phyloP scores from a whole-genome alignment of 2,329 filamentous ascomycete species.

The Chaetomium globosum region DNA sequence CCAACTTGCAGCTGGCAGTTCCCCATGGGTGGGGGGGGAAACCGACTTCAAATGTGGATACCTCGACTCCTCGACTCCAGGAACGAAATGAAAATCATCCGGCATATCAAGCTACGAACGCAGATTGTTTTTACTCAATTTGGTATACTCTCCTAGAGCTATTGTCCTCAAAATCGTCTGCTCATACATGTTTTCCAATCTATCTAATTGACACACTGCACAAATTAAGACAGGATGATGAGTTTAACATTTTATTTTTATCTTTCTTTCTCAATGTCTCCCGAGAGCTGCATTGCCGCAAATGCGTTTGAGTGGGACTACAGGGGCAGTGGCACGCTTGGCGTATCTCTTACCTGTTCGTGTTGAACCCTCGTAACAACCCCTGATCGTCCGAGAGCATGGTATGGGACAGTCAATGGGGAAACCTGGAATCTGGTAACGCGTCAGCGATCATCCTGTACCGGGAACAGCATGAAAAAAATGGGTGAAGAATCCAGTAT shows the following conservation, averaged over 20 bases:
- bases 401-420: background rate
- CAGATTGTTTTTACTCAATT: background rate
- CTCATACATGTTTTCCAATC: too few relatives aligned
- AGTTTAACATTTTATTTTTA: background rate
- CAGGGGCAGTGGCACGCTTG: background rate
- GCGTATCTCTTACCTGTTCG: conserved; percentile 11
- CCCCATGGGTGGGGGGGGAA: background rate
- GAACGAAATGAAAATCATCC: background rate
- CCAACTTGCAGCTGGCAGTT: conserved; percentile 7
- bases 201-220: too few relatives aligned
- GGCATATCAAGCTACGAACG: background rate
- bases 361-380: background rate
- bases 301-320: background rate
- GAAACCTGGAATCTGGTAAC: conserved; percentile 17
- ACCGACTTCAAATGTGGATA: background rate
- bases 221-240: background rate
- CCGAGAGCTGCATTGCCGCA: background rate
- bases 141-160: too few relatives aligned
- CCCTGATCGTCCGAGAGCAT: conserved; percentile 8
- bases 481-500: conserved; percentile 28
- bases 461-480: background rate
- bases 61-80: background rate
- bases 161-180: too few relatives aligned
- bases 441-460: conserved; percentile 28
- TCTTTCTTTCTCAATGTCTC: background rate